Evolutionary conservation across 495 filamentous ascomycete species (phyloP).

Genomic region (Filosporella fistucella): DNA sequence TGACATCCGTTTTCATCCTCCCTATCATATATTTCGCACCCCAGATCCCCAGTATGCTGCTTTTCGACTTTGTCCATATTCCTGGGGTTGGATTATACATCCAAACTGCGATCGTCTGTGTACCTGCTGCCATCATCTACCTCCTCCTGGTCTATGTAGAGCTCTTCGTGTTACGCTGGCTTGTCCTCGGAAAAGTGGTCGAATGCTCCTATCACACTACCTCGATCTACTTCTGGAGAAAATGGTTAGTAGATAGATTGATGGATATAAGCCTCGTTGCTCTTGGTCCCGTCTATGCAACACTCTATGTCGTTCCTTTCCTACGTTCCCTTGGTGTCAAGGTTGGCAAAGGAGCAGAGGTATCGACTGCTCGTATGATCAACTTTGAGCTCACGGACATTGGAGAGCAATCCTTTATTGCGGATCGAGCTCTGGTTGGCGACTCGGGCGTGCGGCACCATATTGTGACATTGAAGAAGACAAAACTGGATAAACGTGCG

Average conservation of each 20-base stretch:
- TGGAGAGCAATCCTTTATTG: background rate
- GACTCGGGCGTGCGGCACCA: background rate
- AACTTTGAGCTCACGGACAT: background rate
- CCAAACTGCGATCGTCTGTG: too few species aligned
- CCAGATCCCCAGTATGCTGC: too few species aligned
- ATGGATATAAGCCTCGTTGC: background rate
- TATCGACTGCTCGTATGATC: background rate
- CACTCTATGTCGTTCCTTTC: background rate
- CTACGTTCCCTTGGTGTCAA: background rate
- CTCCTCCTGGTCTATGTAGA: too few species aligned
- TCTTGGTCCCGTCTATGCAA: background rate
- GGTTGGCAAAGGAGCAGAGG: background rate
- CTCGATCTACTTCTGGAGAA: background rate
- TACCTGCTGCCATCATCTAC: too few species aligned
- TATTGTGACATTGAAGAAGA: background rate
- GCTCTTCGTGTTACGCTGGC: background rate
- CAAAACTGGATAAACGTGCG: background rate
- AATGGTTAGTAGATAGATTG: background rate
- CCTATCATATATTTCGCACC: too few species aligned
- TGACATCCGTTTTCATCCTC: too few species aligned
- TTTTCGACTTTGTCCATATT: too few species aligned
- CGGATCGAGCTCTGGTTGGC: background rate
- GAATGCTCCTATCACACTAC: background rate
- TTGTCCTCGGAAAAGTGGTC: background rate
- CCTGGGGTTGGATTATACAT: too few species aligned